phyloP scores from a whole-genome alignment of 2,329 filamentous ascomycete genomes.

The Fusarium brachygibbosum region DNA sequence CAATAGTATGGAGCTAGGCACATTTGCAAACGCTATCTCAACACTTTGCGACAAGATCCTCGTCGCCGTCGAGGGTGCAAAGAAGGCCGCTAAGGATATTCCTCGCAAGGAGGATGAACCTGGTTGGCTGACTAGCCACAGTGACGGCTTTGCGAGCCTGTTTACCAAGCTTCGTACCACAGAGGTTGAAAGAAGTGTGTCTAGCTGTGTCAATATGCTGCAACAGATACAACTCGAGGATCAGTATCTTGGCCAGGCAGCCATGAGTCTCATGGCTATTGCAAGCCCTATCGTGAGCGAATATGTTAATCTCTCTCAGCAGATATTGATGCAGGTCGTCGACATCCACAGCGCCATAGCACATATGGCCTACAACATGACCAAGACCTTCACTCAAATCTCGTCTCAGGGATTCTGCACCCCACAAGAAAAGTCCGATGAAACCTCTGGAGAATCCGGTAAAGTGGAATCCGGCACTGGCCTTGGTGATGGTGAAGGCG shows the following conservation, averaged over 20 bases:
- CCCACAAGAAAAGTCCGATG: conserved; percentile 83
- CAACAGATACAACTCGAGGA: conserved; percentile 52
- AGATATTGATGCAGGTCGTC: conserved; percentile 70
- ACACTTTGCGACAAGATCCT: conserved; percentile 80
- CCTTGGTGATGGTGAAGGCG: conserved; percentile 93
- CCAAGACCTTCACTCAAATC: conserved; percentile 82
- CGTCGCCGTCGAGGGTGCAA: conserved; percentile 81
- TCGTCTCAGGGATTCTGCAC: conserved; percentile 91
- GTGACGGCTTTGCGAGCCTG: conserved; percentile 65
- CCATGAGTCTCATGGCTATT: conserved; percentile 52
- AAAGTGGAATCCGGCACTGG: conserved; percentile 93
- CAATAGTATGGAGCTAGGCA: conserved; percentile 50
- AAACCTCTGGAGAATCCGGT: conserved; percentile 76
- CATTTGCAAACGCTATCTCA: conserved; percentile 71
- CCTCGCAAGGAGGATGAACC: conserved; percentile 54
- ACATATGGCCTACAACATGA: conserved; percentile 80
- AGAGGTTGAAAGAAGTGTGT: conserved; percentile 64
- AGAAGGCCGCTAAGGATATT: conserved; percentile 64
- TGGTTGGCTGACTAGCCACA: conserved; percentile 58
- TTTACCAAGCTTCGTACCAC: conserved; percentile 71
- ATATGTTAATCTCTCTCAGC: conserved; percentile 73
- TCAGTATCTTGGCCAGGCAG: conserved; percentile 47
- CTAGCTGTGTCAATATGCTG: conserved; percentile 56
- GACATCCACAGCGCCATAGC: conserved; percentile 77
- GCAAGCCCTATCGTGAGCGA: conserved; percentile 78